Evolutionary conservation across 2,329 filamentous ascomycete species (phyloP), one percentile per base, ranked within the genome.

Genomic region (Diaporthe australafricana): DNA sequence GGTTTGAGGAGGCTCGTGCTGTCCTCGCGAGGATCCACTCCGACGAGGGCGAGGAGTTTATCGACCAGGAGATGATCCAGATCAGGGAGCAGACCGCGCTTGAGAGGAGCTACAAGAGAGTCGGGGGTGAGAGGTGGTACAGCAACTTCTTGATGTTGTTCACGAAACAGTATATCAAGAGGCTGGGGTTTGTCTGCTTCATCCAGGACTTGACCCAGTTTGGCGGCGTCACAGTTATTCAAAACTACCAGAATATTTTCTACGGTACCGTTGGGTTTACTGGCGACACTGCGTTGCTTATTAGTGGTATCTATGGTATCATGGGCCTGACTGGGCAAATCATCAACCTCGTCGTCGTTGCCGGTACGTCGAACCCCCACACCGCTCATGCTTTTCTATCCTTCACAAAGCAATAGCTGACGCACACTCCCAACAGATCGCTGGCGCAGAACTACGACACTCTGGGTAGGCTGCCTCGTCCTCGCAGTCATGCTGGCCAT

Each of bases 201-300:
- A 78, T 79, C 12, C 76, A 80, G 65, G 76, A 77, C 30, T 78
- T 81, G 74, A 78, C 75, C 45, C 78, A 80, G 69, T 76, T 81
- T 14, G 77, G 75, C 9, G 79, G 78, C 16, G 77, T 77, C 17
- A 72, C 74, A 22, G 74, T 79, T 22, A 79, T 81, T 27, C 79
- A 81, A 63, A 81, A 80, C 72, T 81, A 78, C 70, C 79, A 81
- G 55, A 76, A 72, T 3, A 72, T 81, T n/a, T 74, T 81, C 45
- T 81, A 83, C 57, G 81, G 83, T 72, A 81, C 84, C 27, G 80
- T 87, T 66, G 85, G 84, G 74, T 84, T 86, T 27, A 83, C 85
- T 70, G 85, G 85, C 76, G 83, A 83, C 72, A 82, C 83, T 7
- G 82, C 85, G 30, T 79, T 87, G 4, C 79, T 88, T 20, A 87